Evolutionary conservation across 441 rosid genomes (phyloP), one percentile per base, ranked within the genome.

Genomic region (Aleurites moluccanus): DNA sequence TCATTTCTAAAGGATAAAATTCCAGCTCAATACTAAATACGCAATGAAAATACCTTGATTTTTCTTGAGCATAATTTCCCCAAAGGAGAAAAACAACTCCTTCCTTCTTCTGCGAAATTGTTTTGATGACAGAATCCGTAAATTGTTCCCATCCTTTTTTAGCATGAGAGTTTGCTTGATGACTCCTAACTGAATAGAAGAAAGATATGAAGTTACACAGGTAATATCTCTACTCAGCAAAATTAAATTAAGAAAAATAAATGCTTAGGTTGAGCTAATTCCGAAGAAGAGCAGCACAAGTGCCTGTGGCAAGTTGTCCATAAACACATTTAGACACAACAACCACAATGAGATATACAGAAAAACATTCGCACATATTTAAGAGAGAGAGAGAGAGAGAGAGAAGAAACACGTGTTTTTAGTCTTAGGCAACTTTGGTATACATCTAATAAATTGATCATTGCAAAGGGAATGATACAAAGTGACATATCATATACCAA

Each of bases 91-190:
- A 95, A 45, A 95, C 84, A 69, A 95, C 97, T 82, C 98, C 99
- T 85, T 95, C 82, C 89, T 85, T 93, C 81, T 88, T 82, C 78
- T 82, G 87, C 70, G 97, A 93, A 72, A 96, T 82, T 18, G 91
- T 87, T 82, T 72, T 88, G 70, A 96, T 95, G 57, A 89, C 89
- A 75, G 98, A 92, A 83, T 95, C 97, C 50, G 98, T 95, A 71
- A 93, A 95, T 67, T 87, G 95, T 75, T 95, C 99, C 99, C 99
- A 95, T 79, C 99, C 99, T 88, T 92, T 91, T 87, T 88, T 93
- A 56, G 97, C 92, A 82, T 95, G 99, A 74, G 99, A 95, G 70
- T 91, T 91, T 30, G 98, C 96, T 83, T 93, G 96, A 69, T 88
- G 90, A 73, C 85, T 83, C 86, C 91, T 87, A 60, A 95, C 99